Evolutionary conservation across 805 yeast genomes (phyloP), one percentile per base, ranked within the genome.

Genomic region (Hyphopichia homilentoma): DNA sequence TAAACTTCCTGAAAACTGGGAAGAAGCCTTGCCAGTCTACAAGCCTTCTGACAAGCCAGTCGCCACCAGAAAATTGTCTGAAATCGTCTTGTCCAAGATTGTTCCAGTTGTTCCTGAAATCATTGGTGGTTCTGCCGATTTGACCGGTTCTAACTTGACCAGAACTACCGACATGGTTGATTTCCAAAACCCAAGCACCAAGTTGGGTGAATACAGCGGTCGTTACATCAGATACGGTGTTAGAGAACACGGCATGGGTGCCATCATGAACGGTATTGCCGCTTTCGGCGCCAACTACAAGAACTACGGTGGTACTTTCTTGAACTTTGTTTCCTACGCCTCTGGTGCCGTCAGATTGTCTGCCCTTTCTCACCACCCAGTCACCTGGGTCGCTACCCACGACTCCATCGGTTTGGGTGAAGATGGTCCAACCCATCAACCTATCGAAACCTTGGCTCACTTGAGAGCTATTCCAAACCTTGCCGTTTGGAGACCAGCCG

Each of bases 241-340:
- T 46, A 84, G 98, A 70, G 98, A 90, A 75, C 97, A 93, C 69
- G 97, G 86, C 65, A 88, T 90, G 97, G 96, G 96, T 70, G 96
- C 97, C 45, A 84, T 89, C 63, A 76, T 89, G 79, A 90, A 93
- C 70, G 98, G 98, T 82, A 84, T 90, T 51, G 75, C 93, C 39
- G 97, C 96, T 35, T 90, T 69, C 57, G 84, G 84, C 68, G 84
- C 84, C 44, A 86, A 85, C 71, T 79, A 73, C 75, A 84, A 81
- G 65, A 81, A 88, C 50, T 89, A 81, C 71, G 96, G 96, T 64
- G 97, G 96, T 68, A 90, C 98, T 57, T 90, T 90, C 88, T 75
- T 90, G 65, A 90, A 93, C 80, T 90, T 90, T 52, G 81, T 75
- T 43, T 75, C 81, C 8, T 84, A 84, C 54, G 93, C 88, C 48